Conservation (phyloP, 495 filamentous ascomycete species). For the Hyaloscypha hepaticicola region DNA sequence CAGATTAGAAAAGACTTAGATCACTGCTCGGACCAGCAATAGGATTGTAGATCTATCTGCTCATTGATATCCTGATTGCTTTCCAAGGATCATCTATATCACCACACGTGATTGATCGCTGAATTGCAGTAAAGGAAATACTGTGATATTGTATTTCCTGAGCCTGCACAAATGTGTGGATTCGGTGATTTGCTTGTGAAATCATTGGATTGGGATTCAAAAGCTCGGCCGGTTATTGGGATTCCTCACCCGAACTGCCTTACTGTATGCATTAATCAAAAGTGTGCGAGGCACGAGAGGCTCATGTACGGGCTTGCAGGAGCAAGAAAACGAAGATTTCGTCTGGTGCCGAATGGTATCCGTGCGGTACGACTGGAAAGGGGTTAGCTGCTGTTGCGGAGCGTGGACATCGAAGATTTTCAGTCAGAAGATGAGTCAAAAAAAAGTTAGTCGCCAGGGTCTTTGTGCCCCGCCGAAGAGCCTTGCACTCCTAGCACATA, state of each 20-base stretch:
- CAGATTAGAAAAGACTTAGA: slow-evolving; percentile 62
- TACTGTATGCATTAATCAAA: slow-evolving; percentile 6
- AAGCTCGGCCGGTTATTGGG: background rate
- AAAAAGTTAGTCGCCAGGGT: background rate
- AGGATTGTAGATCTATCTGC: background rate
- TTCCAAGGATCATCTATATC: background rate
- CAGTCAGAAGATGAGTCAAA: background rate
- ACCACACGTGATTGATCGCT: slow-evolving; percentile 1
- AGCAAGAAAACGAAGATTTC: background rate
- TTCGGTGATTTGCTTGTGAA: background rate
- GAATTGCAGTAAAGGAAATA: too few species aligned
- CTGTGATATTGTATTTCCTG: too few species aligned
- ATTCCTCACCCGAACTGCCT: slow-evolving; percentile 1
- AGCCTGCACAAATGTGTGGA: too few species aligned
- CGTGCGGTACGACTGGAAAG: background rate
- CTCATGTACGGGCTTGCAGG: background rate
- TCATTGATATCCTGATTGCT: background rate
- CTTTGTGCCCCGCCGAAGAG: slow-evolving; percentile 2
- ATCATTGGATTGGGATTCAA: background rate
- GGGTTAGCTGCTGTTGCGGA: background rate
- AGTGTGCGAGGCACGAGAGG: slow-evolving; percentile 15
- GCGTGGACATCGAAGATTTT: background rate
- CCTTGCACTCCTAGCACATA: background rate
- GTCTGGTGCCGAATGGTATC: background rate
- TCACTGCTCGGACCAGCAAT: background rate